A percentile compares a stretch with the other conserved stretches of the same genome.
Evolutionary conservation across 176 grass and related monocot genomes (phyloP).

Genomic region (Puya raimondii): DNA sequence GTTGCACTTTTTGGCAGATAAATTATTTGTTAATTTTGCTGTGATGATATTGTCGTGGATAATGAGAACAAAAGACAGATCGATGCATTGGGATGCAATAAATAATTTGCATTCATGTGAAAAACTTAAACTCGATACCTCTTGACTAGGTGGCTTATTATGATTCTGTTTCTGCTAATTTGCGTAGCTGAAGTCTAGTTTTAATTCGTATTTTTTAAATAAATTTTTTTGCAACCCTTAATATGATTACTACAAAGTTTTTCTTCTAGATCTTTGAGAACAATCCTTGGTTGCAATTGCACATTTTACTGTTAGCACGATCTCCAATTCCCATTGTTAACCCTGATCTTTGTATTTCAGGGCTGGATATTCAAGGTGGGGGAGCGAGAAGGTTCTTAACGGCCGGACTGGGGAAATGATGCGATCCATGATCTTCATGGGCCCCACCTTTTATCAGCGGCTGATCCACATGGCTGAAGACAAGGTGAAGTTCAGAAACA

Average conservation of each 20-base stretch:
- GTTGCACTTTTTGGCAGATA: too few relatives aligned
- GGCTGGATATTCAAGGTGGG: conserved; percentile 69
- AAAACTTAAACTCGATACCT: background rate
- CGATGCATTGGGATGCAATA: too few relatives aligned
- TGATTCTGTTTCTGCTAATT: background rate
- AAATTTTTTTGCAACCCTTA: too few relatives aligned
- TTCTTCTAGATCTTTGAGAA: too few relatives aligned
- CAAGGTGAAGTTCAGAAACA: conserved; percentile 96
- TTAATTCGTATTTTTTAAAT: too few relatives aligned
- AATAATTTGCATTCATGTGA: background rate
- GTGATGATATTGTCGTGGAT: too few relatives aligned
- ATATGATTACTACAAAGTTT: too few relatives aligned
- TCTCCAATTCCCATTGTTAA: conserved; percentile 5
- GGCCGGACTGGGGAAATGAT: conserved; percentile 75
- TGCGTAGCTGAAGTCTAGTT: too few relatives aligned
- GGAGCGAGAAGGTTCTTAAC: conserved; percentile 66
- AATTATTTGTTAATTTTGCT: too few relatives aligned
- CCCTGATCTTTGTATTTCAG: conserved; percentile 27
- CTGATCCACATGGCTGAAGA: conserved; percentile 91
- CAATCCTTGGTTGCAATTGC: too few relatives aligned
- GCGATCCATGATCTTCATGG: conserved; percentile 69
- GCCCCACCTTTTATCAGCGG: conserved; percentile 83
- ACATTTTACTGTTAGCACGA: background rate
- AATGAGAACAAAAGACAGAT: too few relatives aligned
- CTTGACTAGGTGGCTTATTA: background rate